Conservation (phyloP, 2,329 filamentous ascomycete species). For the Xylogone sp. region DNA sequence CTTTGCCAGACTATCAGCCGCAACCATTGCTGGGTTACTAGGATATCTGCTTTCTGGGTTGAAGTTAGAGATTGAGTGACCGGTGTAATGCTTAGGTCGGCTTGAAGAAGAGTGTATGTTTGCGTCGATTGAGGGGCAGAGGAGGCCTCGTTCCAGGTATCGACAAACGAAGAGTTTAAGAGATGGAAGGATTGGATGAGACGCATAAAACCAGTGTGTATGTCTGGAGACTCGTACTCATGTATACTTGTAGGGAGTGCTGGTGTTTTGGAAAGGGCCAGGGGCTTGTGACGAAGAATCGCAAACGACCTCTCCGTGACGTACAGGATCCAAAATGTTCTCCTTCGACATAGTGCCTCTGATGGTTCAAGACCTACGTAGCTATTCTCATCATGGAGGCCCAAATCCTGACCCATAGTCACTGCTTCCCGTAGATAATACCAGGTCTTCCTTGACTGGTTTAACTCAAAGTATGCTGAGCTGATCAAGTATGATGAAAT, state of each 20-base stretch:
- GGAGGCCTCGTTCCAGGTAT: slow-evolving; percentile 59
- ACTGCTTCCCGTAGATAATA: slow-evolving; percentile 58
- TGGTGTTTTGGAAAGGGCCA: slow-evolving; percentile 58
- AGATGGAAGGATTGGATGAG: slow-evolving; percentile 59
- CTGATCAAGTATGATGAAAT: slow-evolving; percentile 60
- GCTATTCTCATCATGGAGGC: slow-evolving; percentile 53
- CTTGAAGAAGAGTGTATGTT: slow-evolving; percentile 44
- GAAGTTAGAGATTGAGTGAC: slow-evolving; percentile 40
- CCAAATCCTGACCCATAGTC: slow-evolving; percentile 54
- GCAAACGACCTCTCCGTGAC: slow-evolving; percentile 61
- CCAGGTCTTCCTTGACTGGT: slow-evolving; percentile 56
- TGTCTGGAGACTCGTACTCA: slow-evolving; percentile 47
- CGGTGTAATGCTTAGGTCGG: slow-evolving; percentile 42
- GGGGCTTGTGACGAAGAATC: slow-evolving; percentile 58
- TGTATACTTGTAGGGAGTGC: slow-evolving; percentile 48
- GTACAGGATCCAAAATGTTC: slow-evolving; percentile 61
- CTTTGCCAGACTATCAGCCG: slow-evolving; percentile 70
- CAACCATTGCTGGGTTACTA: slow-evolving; percentile 69
- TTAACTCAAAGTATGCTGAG: slow-evolving; percentile 58
- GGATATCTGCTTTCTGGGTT: slow-evolving; percentile 64
- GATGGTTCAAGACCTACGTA: slow-evolving; percentile 46
- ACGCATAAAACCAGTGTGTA: slow-evolving; percentile 55
- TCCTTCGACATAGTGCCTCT: slow-evolving; percentile 49
- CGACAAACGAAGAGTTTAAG: slow-evolving; percentile 60
- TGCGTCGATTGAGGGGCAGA: slow-evolving; percentile 33